Base-by-base conservation (phyloP, 2,329 filamentous ascomycete genomes). In the Xylariales sp. region DNA sequence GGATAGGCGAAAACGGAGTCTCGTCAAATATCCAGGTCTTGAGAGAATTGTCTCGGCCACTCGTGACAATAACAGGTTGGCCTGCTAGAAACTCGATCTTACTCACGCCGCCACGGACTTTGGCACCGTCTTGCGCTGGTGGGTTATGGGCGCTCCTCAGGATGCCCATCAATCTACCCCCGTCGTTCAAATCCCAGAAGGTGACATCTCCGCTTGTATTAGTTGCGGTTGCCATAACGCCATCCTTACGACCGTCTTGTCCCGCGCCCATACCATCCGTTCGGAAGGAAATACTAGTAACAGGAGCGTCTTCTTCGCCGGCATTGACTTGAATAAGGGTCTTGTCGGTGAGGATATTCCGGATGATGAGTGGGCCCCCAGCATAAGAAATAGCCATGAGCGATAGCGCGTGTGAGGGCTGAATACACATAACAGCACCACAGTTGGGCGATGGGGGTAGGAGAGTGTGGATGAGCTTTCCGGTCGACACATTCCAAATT, bases 21-120 rank as follows among this genome's bases (percentile, higher is more conserved):
- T 97, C 91, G 75, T 98, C 95, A 74, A 97, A 97, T 69, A 98
- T 96, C 95, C 95, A 97, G 5, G 94, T 94, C 78, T 95, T 97
- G 67, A 99, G 83, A 9, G 94, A 93, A 80, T 99, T 99, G 79
- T 99, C 96, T 55, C 92, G 85, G 4, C 96, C 97, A 71, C 93
- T 96, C 9, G 94, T 97, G 34, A 98, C 84, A 49, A 99, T 87
- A 2, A 98, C 91, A 5, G 93, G 92, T 78, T 99, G 97, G 0
- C 94, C 95, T 16, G 90, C 83, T 10, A 99, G 84, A 75, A 99
- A 99, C 75, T 97, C 93, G 23, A 97, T 83, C 76, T 92, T 94
- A 82, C 90, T 97, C 54, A 97, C 88, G 3, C 94, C 95, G 34
- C 93, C 92, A 14, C 89, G 85, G 18, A 92, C 86, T n/a, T 82